phyloP scores from a whole-genome alignment of 1,139 yeast species.

The Suhomyces coccinellae region DNA sequence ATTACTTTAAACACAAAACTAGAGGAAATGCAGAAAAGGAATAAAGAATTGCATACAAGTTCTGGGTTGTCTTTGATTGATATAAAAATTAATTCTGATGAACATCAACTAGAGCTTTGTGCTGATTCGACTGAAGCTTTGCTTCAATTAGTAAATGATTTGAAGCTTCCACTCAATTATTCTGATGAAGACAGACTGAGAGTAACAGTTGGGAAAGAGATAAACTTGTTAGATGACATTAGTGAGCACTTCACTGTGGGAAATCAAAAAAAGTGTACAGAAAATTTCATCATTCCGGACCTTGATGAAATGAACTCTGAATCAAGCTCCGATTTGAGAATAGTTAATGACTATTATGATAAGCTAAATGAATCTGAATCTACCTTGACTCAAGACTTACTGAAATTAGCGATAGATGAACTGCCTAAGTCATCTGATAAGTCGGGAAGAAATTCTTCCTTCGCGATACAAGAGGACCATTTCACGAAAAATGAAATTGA shows the following conservation, averaged over 20 bases:
- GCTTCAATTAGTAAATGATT: constrained; percentile 64
- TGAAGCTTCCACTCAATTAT: constrained; percentile 65
- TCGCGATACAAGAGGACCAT: constrained; percentile 45
- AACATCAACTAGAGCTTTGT: constrained; percentile 59
- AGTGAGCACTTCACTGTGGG: constrained; percentile 32
- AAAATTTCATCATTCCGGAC: background rate
- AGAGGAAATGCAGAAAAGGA: constrained; percentile 22
- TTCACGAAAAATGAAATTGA: constrained; percentile 27
- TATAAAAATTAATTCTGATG: constrained; percentile 50
- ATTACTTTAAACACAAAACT: constrained; percentile 34
- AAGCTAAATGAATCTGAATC: constrained; percentile 1
- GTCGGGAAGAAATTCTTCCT: constrained; percentile 3
- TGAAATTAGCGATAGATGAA: constrained; percentile 4
- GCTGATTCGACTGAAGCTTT: constrained; percentile 83
- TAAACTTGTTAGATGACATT: constrained; percentile 52
- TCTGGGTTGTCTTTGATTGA: constrained; percentile 35
- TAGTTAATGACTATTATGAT: constrained; percentile 28
- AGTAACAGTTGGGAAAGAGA: constrained; percentile 30
- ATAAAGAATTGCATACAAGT: constrained; percentile 22
- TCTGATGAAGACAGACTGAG: constrained; percentile 58
- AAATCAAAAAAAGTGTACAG: background rate
- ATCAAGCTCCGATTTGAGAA: constrained; percentile 3
- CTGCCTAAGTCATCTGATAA: background rate
- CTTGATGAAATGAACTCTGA: background rate
- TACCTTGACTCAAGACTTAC: constrained; percentile 7